These are phyloP conservation scores for Cryptosporidium sp. DNA, from an alignment of 169 alveolate genomes.

Conservation along the genomic window DNA sequence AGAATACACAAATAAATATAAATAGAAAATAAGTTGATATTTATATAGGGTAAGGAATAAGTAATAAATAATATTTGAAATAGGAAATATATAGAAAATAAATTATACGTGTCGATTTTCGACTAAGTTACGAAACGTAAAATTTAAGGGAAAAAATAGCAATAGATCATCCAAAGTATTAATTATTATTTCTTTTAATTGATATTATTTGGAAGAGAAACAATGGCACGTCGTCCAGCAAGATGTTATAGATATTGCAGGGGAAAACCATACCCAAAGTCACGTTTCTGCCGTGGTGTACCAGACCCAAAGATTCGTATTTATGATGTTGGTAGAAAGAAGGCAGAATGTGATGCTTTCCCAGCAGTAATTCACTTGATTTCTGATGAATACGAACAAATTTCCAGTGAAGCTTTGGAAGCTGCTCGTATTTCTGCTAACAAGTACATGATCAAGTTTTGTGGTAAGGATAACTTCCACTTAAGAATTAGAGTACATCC, in stretches of 20 bases:
- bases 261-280: conserved; percentile 99
- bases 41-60: background rate
- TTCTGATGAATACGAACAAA: conserved; percentile 98
- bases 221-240: conserved; percentile 99
- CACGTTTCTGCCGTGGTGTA: conserved; percentile 99
- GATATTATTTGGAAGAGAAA: conserved; percentile 19
- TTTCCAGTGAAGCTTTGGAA: conserved; percentile 98
- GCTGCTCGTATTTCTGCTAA: conserved; percentile 99
- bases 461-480: conserved; percentile 99
- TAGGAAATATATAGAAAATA: background rate
- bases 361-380: conserved; percentile 97
- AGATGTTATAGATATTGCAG: conserved; percentile 98
- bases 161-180: conserved; percentile 7
- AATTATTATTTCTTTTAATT: conserved; percentile 5
- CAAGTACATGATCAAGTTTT: conserved; percentile 96
- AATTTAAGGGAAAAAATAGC: background rate
- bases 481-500: conserved; percentile 99
- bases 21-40: background rate
- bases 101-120: conserved; percentile 31
- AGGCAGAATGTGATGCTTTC: conserved; percentile 96
- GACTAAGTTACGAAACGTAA: background rate
- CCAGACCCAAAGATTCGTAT: conserved; percentile 99
- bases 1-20: background rate
- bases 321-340: conserved; percentile 98
- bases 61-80: background rate